Evolutionary conservation across 257 asterid species (phyloP).

Genomic region (Lycium ferocissimum): DNA sequence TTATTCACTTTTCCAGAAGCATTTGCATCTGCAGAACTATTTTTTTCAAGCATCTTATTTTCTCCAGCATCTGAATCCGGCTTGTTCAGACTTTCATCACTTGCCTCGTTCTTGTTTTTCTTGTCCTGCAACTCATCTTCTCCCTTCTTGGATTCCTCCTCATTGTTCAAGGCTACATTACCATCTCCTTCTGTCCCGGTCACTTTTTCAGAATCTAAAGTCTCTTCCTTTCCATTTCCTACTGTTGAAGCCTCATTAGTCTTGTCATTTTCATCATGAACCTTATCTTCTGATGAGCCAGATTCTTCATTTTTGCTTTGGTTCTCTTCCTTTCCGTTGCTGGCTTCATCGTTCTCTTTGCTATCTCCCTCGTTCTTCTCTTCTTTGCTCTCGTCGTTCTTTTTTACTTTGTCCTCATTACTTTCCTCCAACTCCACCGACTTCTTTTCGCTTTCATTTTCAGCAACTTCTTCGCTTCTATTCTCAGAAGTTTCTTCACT

Average conservation of each 20-base stretch:
- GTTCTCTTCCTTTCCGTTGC: constrained; percentile 41
- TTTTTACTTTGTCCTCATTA: constrained; percentile 42
- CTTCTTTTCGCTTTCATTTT: constrained; percentile 47
- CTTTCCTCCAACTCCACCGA: constrained; percentile 42
- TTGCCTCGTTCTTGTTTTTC: constrained; percentile 28
- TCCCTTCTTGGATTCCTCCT: constrained; percentile 40
- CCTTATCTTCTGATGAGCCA: constrained; percentile 43
- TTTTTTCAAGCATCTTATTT: constrained; percentile 38
- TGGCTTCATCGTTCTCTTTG: constrained; percentile 38
- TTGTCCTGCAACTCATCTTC: constrained; percentile 35
- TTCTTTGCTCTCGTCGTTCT: constrained; percentile 39
- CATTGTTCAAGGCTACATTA: constrained; percentile 31
- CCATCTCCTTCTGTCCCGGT: constrained; percentile 42
- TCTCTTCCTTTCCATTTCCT: constrained; percentile 34
- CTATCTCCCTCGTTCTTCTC: constrained; percentile 41
- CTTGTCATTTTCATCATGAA: constrained; percentile 39
- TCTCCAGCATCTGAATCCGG: constrained; percentile 34
- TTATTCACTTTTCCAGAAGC: constrained; percentile 32
- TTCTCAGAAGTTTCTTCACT: constrained; percentile 36
- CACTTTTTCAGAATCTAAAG: constrained; percentile 41
- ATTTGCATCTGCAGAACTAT: constrained; percentile 31
- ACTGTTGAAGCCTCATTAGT: constrained; percentile 39
- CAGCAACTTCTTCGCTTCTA: constrained; percentile 39
- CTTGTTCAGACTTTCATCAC: constrained; percentile 32
- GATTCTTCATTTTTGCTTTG: constrained; percentile 41